Conservation (phyloP, 192 early-diverging fungal genomes). For the Coemansia sp. region DNA sequence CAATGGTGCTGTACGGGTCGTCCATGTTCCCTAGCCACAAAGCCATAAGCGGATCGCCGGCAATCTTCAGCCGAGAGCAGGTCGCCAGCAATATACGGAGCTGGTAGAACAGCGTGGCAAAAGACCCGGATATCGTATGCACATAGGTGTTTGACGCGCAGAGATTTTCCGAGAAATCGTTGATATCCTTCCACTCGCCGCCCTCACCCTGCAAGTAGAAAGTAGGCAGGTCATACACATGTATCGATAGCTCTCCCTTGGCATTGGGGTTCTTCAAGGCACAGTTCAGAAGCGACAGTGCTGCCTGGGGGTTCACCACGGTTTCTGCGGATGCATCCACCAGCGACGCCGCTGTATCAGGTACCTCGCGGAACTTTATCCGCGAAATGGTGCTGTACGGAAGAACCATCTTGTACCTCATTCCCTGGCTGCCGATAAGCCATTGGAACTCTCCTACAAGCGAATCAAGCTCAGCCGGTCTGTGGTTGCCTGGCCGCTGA, state of each 20-base stretch:
- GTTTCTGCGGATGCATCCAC: slow-evolving; percentile 29
- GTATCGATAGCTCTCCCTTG: slow-evolving; percentile 43
- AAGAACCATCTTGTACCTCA: slow-evolving; percentile 52
- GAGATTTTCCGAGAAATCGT: slow-evolving; percentile 46
- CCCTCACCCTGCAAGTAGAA: slow-evolving; percentile 38
- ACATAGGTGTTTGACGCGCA: slow-evolving; percentile 33
- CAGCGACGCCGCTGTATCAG: slow-evolving; percentile 30
- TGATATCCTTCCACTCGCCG: slow-evolving; percentile 40
- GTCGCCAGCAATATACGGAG: slow-evolving; percentile 46
- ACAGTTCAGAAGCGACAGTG: slow-evolving; percentile 29
- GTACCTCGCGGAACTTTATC: slow-evolving; percentile 46
- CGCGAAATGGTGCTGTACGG: slow-evolving; percentile 46
- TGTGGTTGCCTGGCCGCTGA: slow-evolving; percentile 50
- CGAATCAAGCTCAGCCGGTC: slow-evolving; percentile 50
- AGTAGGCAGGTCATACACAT: slow-evolving; percentile 41
- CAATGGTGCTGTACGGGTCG: slow-evolving; percentile 43
- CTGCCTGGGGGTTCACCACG: slow-evolving; percentile 41
- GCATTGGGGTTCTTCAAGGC: slow-evolving; percentile 46
- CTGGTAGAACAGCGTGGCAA: slow-evolving; percentile 41
- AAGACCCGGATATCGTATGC: slow-evolving; percentile 41
- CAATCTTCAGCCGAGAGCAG: slow-evolving; percentile 46
- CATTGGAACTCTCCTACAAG: slow-evolving; percentile 53
- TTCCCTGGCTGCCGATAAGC: slow-evolving; percentile 44
- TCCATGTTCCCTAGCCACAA: slow-evolving; percentile 52
- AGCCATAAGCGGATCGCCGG: slow-evolving; percentile 42